Conservation (phyloP, 176 grass and related monocot species). For the Oryza punctata region DNA sequence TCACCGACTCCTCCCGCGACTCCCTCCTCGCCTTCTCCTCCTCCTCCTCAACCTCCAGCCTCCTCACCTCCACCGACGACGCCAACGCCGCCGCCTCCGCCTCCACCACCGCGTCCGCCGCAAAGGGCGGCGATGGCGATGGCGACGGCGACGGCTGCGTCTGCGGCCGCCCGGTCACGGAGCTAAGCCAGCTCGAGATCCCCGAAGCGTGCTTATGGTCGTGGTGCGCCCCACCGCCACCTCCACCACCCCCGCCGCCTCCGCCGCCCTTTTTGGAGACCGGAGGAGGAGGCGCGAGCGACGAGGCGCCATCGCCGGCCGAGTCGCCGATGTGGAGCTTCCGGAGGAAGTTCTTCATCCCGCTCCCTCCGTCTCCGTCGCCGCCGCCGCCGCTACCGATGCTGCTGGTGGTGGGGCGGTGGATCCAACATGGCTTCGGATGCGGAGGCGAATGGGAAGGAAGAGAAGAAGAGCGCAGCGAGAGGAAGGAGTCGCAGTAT, state of each 20-base stretch:
- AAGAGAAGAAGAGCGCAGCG: no score
- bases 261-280: conserved; percentile 39
- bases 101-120: conserved; percentile 15
- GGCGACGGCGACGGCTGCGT: conserved; percentile 21
- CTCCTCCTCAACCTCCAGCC: conserved; percentile 1
- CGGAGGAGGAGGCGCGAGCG: conserved; percentile 39
- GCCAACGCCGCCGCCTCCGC: conserved; percentile 18
- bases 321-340: conserved; percentile 90
- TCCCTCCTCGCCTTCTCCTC: conserved; percentile 11
- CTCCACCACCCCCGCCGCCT: not conserved
- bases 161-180: conserved; percentile 49
- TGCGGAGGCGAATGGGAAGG: conserved; percentile 16
- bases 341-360: conserved; percentile 96
- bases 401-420: conserved; percentile 26
- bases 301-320: conserved; percentile 41
- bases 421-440: conserved; percentile 66
- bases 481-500: conserved; percentile 28
- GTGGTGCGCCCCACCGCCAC: not conserved
- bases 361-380: not conserved
- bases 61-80: conserved; percentile 21
- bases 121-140: not conserved
- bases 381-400: conserved; percentile 15
- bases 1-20: not conserved
- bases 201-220: conserved; percentile 50
- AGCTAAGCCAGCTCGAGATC: conserved; percentile 83